These are phyloP conservation scores for Tetrahymena malaccensis DNA, from an alignment of 73 alveolate genomes.

Conservation along the genomic window DNA sequence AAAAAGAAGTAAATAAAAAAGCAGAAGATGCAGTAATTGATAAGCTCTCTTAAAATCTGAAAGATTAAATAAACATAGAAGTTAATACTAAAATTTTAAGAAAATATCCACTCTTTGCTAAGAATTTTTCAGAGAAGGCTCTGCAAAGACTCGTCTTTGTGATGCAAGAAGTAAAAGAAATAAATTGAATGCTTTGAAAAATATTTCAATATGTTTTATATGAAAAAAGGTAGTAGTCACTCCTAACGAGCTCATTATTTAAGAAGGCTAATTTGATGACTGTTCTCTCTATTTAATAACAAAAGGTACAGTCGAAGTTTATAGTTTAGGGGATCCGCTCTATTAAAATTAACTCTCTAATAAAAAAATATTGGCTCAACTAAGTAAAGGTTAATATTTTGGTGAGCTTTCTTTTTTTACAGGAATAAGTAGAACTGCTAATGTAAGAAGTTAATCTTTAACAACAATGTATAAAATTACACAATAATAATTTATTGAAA, in stretches of 20 bases:
- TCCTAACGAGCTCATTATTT: not conserved
- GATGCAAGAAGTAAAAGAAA: not conserved
- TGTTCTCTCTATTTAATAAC: not conserved
- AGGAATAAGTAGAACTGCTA: not conserved
- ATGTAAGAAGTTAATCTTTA: not conserved
- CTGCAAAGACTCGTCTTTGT: not conserved
- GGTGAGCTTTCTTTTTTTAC: not conserved
- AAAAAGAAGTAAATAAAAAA: not conserved
- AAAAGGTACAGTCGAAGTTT: not conserved
- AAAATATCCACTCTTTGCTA: not conserved
- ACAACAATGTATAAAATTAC: not conserved
- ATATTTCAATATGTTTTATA: not conserved
- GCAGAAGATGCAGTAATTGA: not conserved
- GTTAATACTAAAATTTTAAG: not conserved
- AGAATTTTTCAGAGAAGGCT: not conserved
- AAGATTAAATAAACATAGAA: not conserved
- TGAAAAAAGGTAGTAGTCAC: not conserved
- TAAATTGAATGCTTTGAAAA: not conserved
- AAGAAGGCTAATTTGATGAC: not conserved
- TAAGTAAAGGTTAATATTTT: not conserved
- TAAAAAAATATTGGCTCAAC: not conserved
- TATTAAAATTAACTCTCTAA: not conserved
- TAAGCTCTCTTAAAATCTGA: not conserved
- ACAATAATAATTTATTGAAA: not conserved
- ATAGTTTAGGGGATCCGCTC: not conserved